Conservation (phyloP, 2,329 filamentous ascomycete species). For the Pseudogymnoascus sp. region DNA sequence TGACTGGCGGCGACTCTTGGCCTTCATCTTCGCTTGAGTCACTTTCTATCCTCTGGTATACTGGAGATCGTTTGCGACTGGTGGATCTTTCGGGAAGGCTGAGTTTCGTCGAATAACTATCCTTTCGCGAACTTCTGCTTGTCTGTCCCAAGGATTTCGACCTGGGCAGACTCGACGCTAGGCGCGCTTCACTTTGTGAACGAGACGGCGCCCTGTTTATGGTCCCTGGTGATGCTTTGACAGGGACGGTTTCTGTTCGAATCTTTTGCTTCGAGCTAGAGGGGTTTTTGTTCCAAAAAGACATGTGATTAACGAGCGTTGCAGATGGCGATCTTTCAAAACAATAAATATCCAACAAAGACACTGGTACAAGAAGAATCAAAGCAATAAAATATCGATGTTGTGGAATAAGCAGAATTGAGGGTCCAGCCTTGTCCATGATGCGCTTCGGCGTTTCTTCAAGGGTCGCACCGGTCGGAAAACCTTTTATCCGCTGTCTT, state of each 20-base stretch:
- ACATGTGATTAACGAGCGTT: conserved; percentile 11
- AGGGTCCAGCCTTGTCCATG: background rate
- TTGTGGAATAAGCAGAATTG: background rate
- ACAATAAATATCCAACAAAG: conserved; percentile 1
- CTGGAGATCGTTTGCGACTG: conserved; percentile 17
- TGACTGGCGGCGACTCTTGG: conserved; percentile 10
- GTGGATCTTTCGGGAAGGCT: background rate
- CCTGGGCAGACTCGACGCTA: background rate
- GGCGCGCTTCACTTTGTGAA: conserved; percentile 5
- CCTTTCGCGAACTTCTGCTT: conserved; percentile 2
- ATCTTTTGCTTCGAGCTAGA: conserved; percentile 11
- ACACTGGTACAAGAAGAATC: background rate
- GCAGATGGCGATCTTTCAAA: background rate
- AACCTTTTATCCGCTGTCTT: background rate
- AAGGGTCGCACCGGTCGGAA: background rate
- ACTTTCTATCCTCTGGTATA: conserved; percentile 16
- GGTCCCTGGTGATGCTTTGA: conserved; percentile 3
- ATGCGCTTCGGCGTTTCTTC: background rate
- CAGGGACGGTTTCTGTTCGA: conserved; percentile 7
- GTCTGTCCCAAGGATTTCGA: background rate
- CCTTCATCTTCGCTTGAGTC: conserved; percentile 13
- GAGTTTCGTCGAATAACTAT: conserved; percentile 7
- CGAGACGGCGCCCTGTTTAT: conserved; percentile 4
- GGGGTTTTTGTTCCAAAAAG: conserved; percentile 12
- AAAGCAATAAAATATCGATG: conserved; percentile 7